Percentiles rank a stretch among this genome's conserved stretches.
phyloP scores from a whole-genome alignment of 2,329 filamentous ascomycete species.

The Tolypocladium tundrense region DNA sequence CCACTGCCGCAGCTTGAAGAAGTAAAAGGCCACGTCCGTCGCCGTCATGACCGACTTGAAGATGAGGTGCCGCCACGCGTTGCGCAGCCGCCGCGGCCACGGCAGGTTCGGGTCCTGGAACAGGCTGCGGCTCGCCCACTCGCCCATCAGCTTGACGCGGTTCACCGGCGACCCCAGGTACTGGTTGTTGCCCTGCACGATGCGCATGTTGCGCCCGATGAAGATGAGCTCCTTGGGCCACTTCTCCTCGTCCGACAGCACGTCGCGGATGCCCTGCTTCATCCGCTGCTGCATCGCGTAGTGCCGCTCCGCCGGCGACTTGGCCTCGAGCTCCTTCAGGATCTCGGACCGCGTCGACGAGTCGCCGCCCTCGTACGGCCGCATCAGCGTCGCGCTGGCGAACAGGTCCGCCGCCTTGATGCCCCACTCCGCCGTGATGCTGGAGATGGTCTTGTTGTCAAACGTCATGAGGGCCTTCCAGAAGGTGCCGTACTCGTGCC shows the following conservation, averaged over 20 bases:
- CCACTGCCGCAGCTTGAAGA: slow-evolving; percentile 65
- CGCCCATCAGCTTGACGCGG: slow-evolving; percentile 84
- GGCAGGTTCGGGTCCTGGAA: slow-evolving; percentile 61
- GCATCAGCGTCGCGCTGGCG: slow-evolving; percentile 79
- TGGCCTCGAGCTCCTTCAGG: slow-evolving; percentile 52
- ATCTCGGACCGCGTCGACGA: slow-evolving; percentile 52
- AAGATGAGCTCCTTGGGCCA: slow-evolving; percentile 89
- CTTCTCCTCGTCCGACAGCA: slow-evolving; percentile 76
- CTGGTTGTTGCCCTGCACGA: slow-evolving; percentile 89
- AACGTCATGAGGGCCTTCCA: slow-evolving; percentile 94
- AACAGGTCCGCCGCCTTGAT: slow-evolving; percentile 85
- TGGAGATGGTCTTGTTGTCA: slow-evolving; percentile 69
- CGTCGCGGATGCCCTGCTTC: slow-evolving; percentile 55
- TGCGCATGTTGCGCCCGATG: slow-evolving; percentile 82
- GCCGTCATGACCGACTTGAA: slow-evolving; percentile 68
- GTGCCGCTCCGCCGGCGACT: slow-evolving; percentile 59
- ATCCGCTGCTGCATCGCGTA: slow-evolving; percentile 85
- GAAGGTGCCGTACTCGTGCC: slow-evolving; percentile 77
- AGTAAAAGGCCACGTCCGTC: slow-evolving; percentile 76
- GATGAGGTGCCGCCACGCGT: slow-evolving; percentile 68
- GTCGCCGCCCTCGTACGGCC: slow-evolving; percentile 82
- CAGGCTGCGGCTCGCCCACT: slow-evolving; percentile 80
- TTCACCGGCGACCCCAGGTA: slow-evolving; percentile 85
- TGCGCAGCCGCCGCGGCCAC: slow-evolving; percentile 50
- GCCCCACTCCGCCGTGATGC: slow-evolving; percentile 73